Conservation (phyloP, 2,329 filamentous ascomycete species). For the Nemania serpens region DNA sequence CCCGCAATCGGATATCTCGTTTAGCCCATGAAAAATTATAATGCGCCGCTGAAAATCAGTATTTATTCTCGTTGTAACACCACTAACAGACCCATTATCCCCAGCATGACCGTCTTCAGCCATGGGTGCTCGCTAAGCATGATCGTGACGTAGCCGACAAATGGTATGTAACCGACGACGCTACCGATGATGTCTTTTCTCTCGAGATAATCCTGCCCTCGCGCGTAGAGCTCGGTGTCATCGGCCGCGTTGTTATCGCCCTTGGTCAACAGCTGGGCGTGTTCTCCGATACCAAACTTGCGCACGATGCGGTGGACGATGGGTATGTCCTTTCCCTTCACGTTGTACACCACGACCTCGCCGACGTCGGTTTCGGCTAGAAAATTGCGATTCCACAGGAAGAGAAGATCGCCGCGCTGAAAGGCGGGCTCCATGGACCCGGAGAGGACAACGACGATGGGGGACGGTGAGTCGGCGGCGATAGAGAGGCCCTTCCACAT, state of each 20-base stretch:
- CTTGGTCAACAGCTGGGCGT: slow-evolving; percentile 85
- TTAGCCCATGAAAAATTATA: not conserved
- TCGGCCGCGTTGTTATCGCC: slow-evolving; percentile 96
- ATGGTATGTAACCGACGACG: slow-evolving; percentile 88
- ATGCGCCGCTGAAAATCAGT: not conserved
- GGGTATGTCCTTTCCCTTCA: slow-evolving; percentile 91
- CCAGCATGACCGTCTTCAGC: slow-evolving; percentile 94
- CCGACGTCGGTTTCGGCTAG: slow-evolving; percentile 59
- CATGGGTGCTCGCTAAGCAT: slow-evolving; percentile 93
- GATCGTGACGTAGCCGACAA: slow-evolving; percentile 97
- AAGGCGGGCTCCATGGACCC: slow-evolving; percentile 86
- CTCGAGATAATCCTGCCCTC: slow-evolving; percentile 83
- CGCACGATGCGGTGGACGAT: slow-evolving; percentile 94
- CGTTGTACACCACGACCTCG: slow-evolving; percentile 72
- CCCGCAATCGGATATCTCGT: not conserved
- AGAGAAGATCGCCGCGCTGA: slow-evolving; percentile 75
- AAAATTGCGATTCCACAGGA: slow-evolving; percentile 75
- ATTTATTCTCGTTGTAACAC: slow-evolving; percentile 83
- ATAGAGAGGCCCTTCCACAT: slow-evolving; percentile 90
- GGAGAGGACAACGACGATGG: slow-evolving; percentile 82
- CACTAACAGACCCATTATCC: slow-evolving; percentile 92
- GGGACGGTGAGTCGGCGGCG: slow-evolving; percentile 72
- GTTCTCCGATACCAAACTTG: slow-evolving; percentile 65
- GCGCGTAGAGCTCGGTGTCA: slow-evolving; percentile 87
- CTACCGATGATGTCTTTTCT: slow-evolving; percentile 91